Percentiles rank a stretch among this genome's conserved stretches.
Evolutionary conservation across 2,329 filamentous ascomycete species (phyloP).

Genomic region (Colletotrichum chlorophyti): DNA sequence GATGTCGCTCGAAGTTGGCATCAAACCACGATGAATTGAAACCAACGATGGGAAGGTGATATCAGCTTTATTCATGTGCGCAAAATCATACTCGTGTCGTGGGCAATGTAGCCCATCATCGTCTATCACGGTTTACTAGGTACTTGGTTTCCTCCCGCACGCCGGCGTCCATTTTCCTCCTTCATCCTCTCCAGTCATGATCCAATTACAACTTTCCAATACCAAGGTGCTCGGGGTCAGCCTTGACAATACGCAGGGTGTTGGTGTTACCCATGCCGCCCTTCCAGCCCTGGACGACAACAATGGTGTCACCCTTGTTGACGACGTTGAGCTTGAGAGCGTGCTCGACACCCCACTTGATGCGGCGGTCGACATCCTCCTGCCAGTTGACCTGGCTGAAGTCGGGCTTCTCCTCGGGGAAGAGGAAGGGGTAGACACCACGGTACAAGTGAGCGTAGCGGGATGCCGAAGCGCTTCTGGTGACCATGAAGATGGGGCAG

Average conservation of each 20-base stretch:
- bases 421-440: slow-evolving; percentile 97
- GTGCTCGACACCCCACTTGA: slow-evolving; percentile 94
- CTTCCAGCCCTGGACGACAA: slow-evolving; percentile 91
- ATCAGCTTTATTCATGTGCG: slow-evolving; percentile 21
- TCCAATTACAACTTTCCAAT: slow-evolving; percentile 51
- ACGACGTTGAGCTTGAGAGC: slow-evolving; percentile 84
- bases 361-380: slow-evolving; percentile 95
- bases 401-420: slow-evolving; percentile 92
- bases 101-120: slow-evolving; percentile 18
- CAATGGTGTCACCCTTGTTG: slow-evolving; percentile 74
- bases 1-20: too few species aligned
- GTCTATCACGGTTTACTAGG: slow-evolving; percentile 28
- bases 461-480: slow-evolving; percentile 81
- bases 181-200: background rate
- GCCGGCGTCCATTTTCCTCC: slow-evolving; percentile 13
- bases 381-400: slow-evolving; percentile 95
- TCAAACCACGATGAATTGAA: too few species aligned
- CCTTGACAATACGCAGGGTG: slow-evolving; percentile 72
- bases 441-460: slow-evolving; percentile 96
- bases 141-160: slow-evolving; percentile 24
- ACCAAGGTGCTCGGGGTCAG: slow-evolving; percentile 64
- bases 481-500: slow-evolving; percentile 99
- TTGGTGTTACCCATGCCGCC: slow-evolving; percentile 93
- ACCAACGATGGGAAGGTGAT: background rate
- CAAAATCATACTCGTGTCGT: slow-evolving; percentile 25